Evolutionary conservation across 192 early-diverging fungal species (phyloP), one percentile per base, ranked within the genome.

Genomic region (Dimargaris cristalligena): DNA sequence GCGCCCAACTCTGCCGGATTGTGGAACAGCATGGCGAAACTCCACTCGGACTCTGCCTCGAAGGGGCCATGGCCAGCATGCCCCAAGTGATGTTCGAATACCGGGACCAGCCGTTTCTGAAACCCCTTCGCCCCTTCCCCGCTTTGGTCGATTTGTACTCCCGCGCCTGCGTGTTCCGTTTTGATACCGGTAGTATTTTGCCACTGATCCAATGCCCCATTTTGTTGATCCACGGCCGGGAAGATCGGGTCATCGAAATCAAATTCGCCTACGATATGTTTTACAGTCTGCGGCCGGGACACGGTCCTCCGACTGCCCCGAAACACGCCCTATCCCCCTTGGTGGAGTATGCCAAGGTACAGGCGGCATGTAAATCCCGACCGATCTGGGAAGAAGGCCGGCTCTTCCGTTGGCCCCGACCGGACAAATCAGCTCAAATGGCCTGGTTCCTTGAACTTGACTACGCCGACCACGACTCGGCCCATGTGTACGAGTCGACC

Each of bases 1-100:
- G 23, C 18, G 52, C 32, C 26, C 9, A 54, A 29, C 28, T 54
- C 29, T 54, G 52, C 28, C 52, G 33, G 13, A 0, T 32, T 9
- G 28, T 29, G 23, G 52, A 28, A 32, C n/a, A 54, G 28, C 52
- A 29, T 20, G 13, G 33, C 28, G 23, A 54, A 29, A 20, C 4
- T 29, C 52, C 52, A 20, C 52, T 32, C 10, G 52, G 29, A 1
- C 52, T 54, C 10, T 54, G 52, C 52, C 32, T 54, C 29, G 52
- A 54, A 54, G 11, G 32, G 20, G 29, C 52, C 14, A 31, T 28
- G 10, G 52, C 28, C 20, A 31, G 23, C 32, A 28, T 54, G 10
- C 9, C 52, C 13, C 28, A 54, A n/a, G 29, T 54, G 29, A 30
- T 28, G 13, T 28, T 54, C 29, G 52, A 54, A n/a, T 54, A 54